These are phyloP conservation scores for Phytophthora europaea DNA, from an alignment of 352 stramenopile genomes.

Conservation along the genomic window DNA sequence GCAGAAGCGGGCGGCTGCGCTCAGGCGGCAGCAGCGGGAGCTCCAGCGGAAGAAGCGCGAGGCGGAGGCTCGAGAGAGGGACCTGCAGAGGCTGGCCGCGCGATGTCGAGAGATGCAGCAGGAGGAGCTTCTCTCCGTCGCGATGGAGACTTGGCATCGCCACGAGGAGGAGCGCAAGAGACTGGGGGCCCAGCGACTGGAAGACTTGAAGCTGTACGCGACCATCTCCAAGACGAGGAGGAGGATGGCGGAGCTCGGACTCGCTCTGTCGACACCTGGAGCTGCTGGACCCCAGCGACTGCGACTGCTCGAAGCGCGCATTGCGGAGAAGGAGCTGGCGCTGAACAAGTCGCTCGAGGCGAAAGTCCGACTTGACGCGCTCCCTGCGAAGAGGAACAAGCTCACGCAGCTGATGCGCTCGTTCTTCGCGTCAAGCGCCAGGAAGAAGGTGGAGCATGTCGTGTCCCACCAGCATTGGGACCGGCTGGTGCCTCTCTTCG, in stretches of 20 bases:
- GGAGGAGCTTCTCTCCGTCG: constrained; percentile 62
- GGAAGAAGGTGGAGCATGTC: constrained; percentile 58
- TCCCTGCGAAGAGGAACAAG: constrained; percentile 45
- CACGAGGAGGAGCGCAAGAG: constrained; percentile 30
- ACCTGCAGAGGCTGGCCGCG: constrained; percentile 35
- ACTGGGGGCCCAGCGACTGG: constrained; percentile 44
- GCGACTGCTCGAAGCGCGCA: constrained; percentile 41
- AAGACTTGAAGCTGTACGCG: constrained; percentile 49
- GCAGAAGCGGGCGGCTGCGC: constrained; percentile 51
- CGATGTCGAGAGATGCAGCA: constrained; percentile 62
- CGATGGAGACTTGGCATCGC: constrained; percentile 45
- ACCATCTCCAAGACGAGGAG: constrained; percentile 34
- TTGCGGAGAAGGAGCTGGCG: constrained; percentile 43
- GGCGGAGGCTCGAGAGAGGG: constrained; percentile 40
- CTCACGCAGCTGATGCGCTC: constrained; percentile 42
- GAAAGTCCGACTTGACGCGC: constrained; percentile 52
- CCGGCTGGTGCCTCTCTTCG: constrained; percentile 51
- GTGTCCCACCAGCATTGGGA: constrained; percentile 57
- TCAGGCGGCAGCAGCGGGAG: constrained; percentile 63
- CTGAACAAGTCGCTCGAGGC: constrained; percentile 38
- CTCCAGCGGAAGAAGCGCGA: constrained; percentile 38
- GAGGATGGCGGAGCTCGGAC: constrained; percentile 40
- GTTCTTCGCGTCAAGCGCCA: constrained; percentile 41
- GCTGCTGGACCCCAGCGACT: constrained; percentile 41
- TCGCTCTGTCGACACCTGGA: constrained; percentile 48